These are phyloP conservation scores for Casuarina equisetifolia DNA, from an alignment of 306 rosid species.

Conservation along the genomic window DNA sequence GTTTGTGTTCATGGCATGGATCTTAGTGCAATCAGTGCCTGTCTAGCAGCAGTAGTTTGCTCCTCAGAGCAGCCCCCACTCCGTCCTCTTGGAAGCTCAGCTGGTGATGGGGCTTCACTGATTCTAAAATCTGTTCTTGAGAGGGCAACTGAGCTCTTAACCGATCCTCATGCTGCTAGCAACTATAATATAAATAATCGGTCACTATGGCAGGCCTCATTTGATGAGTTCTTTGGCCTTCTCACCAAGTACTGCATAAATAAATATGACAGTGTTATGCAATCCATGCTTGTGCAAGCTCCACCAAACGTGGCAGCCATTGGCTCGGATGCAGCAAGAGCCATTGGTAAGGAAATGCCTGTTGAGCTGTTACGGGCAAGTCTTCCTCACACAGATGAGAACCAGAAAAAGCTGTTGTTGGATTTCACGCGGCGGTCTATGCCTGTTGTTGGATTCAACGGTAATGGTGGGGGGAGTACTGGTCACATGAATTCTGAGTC, in stretches of 20 bases:
- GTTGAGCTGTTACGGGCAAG: conserved; percentile 94
- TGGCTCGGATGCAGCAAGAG: conserved; percentile 67
- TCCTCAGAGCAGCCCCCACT: conserved; percentile 89
- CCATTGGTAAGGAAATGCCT: conserved; percentile 88
- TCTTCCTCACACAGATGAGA: conserved; percentile 87
- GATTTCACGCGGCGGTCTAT: conserved; percentile 89
- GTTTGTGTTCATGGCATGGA: conserved; percentile 67
- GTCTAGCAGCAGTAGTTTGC: conserved; percentile 92
- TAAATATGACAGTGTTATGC: conserved; percentile 76
- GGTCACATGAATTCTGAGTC: conserved; percentile 61
- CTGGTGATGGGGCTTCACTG: conserved; percentile 91
- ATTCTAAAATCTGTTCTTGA: conserved; percentile 82
- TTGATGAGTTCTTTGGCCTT: conserved; percentile 74
- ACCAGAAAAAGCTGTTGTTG: conserved; percentile 62
- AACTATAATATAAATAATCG: conserved; percentile 65
- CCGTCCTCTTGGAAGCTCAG: conserved; percentile 85
- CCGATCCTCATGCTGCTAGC: conserved; percentile 74
- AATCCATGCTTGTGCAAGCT: conserved; percentile 56
- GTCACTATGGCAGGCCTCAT: conserved; percentile 94
- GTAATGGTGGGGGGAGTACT: conserved; percentile 48
- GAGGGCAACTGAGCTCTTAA: conserved; percentile 86
- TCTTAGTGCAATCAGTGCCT: conserved; percentile 89
- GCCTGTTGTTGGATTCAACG: conserved; percentile 59
- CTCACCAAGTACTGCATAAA: conserved; percentile 77
- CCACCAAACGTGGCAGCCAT: conserved; percentile 46